phyloP scores from a whole-genome alignment of 2,329 filamentous ascomycete species.

The Aureobasidium melanogenum region DNA sequence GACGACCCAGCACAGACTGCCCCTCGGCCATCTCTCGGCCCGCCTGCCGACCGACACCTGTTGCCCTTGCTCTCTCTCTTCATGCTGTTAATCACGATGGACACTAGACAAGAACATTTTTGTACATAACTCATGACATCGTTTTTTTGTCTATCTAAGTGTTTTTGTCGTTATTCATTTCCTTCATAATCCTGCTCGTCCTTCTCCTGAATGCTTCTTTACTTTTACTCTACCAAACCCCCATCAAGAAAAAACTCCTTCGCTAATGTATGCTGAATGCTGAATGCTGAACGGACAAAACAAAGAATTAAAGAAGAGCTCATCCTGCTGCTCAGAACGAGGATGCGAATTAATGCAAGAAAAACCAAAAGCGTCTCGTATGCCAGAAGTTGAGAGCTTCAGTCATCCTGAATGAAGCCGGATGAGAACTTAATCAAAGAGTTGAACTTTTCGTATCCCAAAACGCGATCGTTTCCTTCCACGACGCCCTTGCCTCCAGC shows the following conservation, averaged over 20 bases:
- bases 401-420: constrained; percentile 21
- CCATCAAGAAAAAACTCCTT: neutral
- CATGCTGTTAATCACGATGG: neutral
- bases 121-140: neutral
- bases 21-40: neutral
- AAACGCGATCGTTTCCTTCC: constrained; percentile 20
- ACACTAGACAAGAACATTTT: neutral
- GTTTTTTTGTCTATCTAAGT: constrained; percentile 3
- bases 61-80: neutral
- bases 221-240: neutral
- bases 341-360: neutral
- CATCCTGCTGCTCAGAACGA: neutral
- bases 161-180: neutral
- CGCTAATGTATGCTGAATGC: neutral
- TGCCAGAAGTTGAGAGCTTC: neutral
- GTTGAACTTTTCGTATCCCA: constrained; percentile 25
- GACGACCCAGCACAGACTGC: neutral
- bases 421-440: constrained; percentile 27
- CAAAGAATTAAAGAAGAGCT: neutral
- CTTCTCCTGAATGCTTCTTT: neutral
- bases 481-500: constrained; percentile 14
- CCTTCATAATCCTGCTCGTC: neutral
- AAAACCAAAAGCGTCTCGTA: neutral
- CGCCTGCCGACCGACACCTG: neutral
- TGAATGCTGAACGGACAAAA: neutral